These are phyloP conservation scores for Cladosporium velox DNA, from an alignment of 2,329 filamentous ascomycete genomes.

Conservation along the genomic window DNA sequence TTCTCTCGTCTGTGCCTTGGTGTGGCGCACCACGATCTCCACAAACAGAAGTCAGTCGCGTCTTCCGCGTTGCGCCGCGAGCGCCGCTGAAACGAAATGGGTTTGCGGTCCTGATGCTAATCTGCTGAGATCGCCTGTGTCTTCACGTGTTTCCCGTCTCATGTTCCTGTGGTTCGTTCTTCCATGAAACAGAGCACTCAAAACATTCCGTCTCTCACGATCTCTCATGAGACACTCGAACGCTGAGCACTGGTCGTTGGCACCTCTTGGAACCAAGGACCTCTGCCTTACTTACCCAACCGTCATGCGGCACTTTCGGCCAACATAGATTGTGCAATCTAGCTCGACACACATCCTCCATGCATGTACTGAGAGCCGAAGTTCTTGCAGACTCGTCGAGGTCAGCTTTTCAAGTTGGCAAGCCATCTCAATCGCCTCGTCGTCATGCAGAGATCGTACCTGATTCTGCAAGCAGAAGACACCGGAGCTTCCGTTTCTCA, in stretches of 20 bases:
- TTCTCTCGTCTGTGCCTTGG: neutral
- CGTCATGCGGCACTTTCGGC: neutral
- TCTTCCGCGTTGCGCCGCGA: neutral
- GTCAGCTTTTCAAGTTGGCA: neutral
- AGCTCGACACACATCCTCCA: neutral
- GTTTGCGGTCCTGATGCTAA: neutral
- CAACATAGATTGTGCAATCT: neutral
- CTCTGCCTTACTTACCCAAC: neutral
- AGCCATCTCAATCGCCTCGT: conserved; percentile 5
- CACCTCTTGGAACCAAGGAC: neutral
- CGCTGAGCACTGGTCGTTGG: neutral
- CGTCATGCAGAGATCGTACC: conserved; percentile 3
- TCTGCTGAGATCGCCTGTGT: neutral
- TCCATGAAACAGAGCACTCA: neutral
- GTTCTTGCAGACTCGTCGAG: neutral
- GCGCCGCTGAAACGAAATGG: neutral
- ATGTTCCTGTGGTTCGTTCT: neutral
- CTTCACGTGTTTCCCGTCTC: neutral
- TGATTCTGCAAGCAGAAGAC: neutral
- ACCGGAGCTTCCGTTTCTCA: conserved; percentile 1
- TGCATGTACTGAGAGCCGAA: neutral
- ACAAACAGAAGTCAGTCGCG: neutral
- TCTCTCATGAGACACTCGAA: neutral
- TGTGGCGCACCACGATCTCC: neutral
- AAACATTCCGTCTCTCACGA: neutral